Base-by-base conservation (phyloP, 2,329 filamentous ascomycete species). In the Monosporascus ibericus region DNA sequence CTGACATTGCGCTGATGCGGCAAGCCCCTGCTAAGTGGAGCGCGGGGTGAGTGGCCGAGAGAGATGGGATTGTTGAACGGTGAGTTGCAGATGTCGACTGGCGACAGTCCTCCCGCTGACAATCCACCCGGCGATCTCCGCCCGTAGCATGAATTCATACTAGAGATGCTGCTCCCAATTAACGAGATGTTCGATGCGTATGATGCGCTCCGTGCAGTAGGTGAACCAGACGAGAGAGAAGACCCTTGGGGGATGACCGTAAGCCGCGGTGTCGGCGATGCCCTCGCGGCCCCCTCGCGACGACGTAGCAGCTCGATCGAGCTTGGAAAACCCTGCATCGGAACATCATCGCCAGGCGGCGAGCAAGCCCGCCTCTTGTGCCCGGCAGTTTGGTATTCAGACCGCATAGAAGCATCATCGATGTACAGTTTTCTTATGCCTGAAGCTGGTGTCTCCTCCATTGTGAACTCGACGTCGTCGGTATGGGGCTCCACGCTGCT, bases 321-420 rank as follows among this genome's bases (percentile, higher is more conserved):
- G 30, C 69, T 67, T 2, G 68, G 54, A 30, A 73, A 63, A 17
- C 62, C 67, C 52, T 70, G 69, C n/a, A 72, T 58, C 18, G 70
- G 60, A 6, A 71, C 64, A 27, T 81, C 78, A 11, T 78, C 77
- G 3, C 71, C 68, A 0, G 74, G 76, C 1, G 80, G 79, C 25
- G 79, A 82, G 0, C 78, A 79, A 2, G 80, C 80, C 39, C 80
- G 72, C 47, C 80, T 74, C 67, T 84, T 84, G 54, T 75, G 75
- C 6, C 79, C 77, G 8, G 67, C 62, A 2, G 72, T 65, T 42
- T 76, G 70, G 55, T 68, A 71, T 25, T 73, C 71, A 3, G 52
- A 40, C 25, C 64, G 61, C 49, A 56, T 66, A 44, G 60, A 65
- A 7, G 64, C 55, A 48, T 78, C 78, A 47, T 81, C 78, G 20